phyloP scores from a whole-genome alignment of 225 moss, liverwort and hornwort genomes.

The Anthoceros angustus region DNA sequence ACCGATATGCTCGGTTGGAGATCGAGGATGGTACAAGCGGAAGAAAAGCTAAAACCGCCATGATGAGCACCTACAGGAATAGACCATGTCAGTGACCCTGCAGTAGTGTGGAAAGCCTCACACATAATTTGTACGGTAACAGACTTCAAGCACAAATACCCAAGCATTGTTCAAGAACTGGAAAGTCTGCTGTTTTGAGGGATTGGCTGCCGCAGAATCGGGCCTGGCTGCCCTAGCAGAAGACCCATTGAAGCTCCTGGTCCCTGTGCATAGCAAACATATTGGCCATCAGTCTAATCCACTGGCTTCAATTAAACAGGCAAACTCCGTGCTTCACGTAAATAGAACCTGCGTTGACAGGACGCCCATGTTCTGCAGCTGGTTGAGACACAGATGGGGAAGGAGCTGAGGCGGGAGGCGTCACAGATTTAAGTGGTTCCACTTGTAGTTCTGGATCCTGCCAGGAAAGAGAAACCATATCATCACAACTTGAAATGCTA shows the following conservation, averaged over 20 bases:
- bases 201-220: slow-evolving; percentile 28
- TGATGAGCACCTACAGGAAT: slow-evolving; percentile 59
- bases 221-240: slow-evolving; percentile 24
- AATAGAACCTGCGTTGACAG: slow-evolving; percentile 24
- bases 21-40: slow-evolving; percentile 62
- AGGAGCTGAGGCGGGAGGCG: slow-evolving; percentile 3
- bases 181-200: slow-evolving; percentile 55
- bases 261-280: neutral
- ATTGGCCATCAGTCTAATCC: neutral
- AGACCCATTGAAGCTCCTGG: slow-evolving; percentile 23
- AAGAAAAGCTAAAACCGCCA: slow-evolving; percentile 60
- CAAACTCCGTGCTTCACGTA: neutral
- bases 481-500: neutral
- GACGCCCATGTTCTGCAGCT: slow-evolving; percentile 24
- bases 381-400: slow-evolving; percentile 13
- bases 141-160: slow-evolving; percentile 27
- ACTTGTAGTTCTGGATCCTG: slow-evolving; percentile 52
- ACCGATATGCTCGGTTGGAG: slow-evolving; percentile 75
- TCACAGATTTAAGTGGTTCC: slow-evolving; percentile 16
- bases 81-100: neutral
- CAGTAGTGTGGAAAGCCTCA: neutral
- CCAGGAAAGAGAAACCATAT: slow-evolving; percentile 2
- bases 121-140: neutral
- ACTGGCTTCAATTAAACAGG: neutral
- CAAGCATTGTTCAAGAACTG: slow-evolving; percentile 88